These are phyloP conservation scores for Trichoderma simmonsii DNA, from an alignment of 2,329 filamentous ascomycete genomes.

Conservation along the genomic window DNA sequence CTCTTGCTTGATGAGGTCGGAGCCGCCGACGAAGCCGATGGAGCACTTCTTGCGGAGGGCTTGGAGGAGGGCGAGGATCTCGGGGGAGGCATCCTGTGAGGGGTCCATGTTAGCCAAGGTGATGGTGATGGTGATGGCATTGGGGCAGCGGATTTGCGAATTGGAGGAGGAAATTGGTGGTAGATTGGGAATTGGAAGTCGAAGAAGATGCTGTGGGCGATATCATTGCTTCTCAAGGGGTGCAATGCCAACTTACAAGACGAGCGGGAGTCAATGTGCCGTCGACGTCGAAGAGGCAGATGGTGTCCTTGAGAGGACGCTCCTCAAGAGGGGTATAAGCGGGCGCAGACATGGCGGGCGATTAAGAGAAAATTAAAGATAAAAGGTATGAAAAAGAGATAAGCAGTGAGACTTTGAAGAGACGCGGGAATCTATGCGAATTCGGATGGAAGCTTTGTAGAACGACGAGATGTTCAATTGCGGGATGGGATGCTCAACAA, in stretches of 20 bases:
- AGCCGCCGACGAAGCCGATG: constrained; percentile 90
- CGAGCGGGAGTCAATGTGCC: constrained; percentile 83
- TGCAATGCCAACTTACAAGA: constrained; percentile 50
- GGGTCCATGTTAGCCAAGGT: not conserved
- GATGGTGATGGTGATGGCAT: not conserved
- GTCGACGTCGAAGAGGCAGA: constrained; percentile 95
- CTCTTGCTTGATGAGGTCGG: constrained; percentile 89
- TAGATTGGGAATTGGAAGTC: not conserved
- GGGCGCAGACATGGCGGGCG: constrained; percentile 41
- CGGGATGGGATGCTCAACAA: not conserved
- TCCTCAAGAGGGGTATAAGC: constrained; percentile 72
- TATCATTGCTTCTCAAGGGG: not conserved
- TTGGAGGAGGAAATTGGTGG: not conserved
- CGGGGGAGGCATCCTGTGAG: constrained; percentile 62
- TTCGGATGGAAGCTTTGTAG: not conserved
- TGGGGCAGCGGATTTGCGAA: not conserved
- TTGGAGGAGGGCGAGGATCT: constrained; percentile 79
- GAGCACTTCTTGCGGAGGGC: constrained; percentile 81
- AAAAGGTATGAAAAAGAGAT: not conserved
- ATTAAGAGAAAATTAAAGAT: not conserved
- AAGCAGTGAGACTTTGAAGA: not conserved
- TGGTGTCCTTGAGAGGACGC: constrained; percentile 86
- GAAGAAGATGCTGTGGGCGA: not conserved
- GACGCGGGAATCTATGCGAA: not conserved
- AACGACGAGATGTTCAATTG: not conserved